Evolutionary conservation across 1,284 basidiomycete species (phyloP).

Genomic region (Cryptococcus wingfieldii): DNA sequence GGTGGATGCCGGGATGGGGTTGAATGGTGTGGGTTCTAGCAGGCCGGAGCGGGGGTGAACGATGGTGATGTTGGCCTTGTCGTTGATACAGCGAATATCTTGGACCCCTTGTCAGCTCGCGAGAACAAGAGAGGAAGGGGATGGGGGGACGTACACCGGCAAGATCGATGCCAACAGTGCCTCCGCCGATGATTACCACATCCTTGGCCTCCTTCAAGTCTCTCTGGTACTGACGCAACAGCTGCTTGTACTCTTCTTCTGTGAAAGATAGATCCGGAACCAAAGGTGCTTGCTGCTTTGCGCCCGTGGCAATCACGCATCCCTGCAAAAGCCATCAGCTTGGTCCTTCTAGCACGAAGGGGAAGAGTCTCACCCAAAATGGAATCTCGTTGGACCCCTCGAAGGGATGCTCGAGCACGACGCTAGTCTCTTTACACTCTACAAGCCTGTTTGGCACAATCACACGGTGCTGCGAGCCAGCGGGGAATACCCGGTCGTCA

Average conservation of each 20-base stretch:
- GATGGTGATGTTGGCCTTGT: slow-evolving; percentile 35
- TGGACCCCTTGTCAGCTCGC: slow-evolving; percentile 20
- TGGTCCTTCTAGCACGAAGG: background rate
- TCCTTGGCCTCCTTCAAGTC: slow-evolving; percentile 32
- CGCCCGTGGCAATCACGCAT: slow-evolving; percentile 40
- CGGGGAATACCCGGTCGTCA: slow-evolving; percentile 35
- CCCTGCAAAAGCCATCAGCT: slow-evolving; percentile 12
- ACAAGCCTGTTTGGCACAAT: slow-evolving; percentile 37
- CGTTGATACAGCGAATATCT: background rate
- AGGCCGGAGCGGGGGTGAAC: slow-evolving; percentile 23
- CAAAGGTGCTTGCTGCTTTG: slow-evolving; percentile 41
- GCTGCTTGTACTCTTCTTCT: slow-evolving; percentile 17
- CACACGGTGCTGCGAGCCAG: slow-evolving; percentile 29
- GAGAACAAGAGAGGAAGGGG: too few relatives aligned
- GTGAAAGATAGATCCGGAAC: slow-evolving; percentile 23
- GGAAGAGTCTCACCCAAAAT: slow-evolving; percentile 40
- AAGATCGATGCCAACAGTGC: slow-evolving; percentile 51
- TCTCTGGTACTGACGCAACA: slow-evolving; percentile 27
- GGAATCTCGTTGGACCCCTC: slow-evolving; percentile 41
- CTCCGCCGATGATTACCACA: slow-evolving; percentile 49
- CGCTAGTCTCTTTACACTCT: slow-evolving; percentile 30
- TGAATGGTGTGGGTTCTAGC: slow-evolving; percentile 19
- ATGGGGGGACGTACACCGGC: slow-evolving; percentile 31
- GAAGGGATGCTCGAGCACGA: slow-evolving; percentile 41
- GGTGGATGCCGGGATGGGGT: background rate